phyloP scores from a whole-genome alignment of 345 rosid genomes.

The Kandelia obovata region DNA sequence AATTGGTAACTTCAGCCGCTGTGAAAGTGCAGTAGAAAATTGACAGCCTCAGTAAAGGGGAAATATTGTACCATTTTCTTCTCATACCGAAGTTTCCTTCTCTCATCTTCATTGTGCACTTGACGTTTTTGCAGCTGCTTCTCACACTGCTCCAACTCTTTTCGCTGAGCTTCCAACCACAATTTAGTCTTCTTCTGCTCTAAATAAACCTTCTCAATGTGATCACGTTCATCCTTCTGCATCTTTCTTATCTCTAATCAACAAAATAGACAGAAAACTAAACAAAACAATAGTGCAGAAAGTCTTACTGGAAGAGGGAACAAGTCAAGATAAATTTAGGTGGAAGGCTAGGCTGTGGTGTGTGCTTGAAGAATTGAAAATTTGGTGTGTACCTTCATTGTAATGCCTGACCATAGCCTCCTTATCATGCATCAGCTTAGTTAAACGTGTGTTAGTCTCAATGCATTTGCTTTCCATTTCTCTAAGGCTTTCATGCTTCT shows the following conservation, averaged over 20 bases:
- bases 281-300: constrained; percentile 3
- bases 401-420: constrained; percentile 35
- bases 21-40: background rate
- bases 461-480: constrained; percentile 42
- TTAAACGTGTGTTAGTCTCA: constrained; percentile 27
- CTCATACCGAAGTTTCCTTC: constrained; percentile 35
- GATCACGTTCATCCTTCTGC: constrained; percentile 35
- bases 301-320: background rate
- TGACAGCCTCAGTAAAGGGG: background rate
- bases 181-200: constrained; percentile 42
- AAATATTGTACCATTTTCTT: constrained; percentile 45
- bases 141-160: constrained; percentile 39
- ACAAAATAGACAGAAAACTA: background rate
- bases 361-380: background rate
- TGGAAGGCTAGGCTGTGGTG: no score
- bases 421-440: constrained; percentile 28
- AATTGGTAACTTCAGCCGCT: background rate
- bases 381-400: constrained; percentile 47
- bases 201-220: constrained; percentile 32
- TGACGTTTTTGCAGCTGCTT: constrained; percentile 42
- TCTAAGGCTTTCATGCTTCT: constrained; percentile 27
- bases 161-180: constrained; percentile 33
- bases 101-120: constrained; percentile 46
- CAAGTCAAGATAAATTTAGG: no score
- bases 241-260: constrained; percentile 31